Evolutionary conservation across 2,329 filamentous ascomycete species (phyloP).

Genomic region (Cladorrhinum sp.): DNA sequence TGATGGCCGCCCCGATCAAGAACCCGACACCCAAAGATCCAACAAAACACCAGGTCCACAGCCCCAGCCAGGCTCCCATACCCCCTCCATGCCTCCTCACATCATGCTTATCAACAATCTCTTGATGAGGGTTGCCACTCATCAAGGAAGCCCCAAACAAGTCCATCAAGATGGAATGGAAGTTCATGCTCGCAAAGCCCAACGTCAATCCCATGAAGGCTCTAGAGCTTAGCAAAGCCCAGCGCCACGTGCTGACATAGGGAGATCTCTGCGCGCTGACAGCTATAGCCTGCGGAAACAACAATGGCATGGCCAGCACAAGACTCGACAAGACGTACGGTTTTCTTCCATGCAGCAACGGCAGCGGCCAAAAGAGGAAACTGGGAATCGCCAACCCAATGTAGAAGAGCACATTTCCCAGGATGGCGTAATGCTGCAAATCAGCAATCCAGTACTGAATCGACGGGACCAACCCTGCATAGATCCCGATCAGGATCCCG

Average conservation of each 20-base stretch:
- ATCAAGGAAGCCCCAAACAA: slow-evolving; percentile 74
- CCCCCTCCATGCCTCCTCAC: slow-evolving; percentile 72
- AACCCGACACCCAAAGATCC: slow-evolving; percentile 71
- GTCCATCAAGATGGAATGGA: slow-evolving; percentile 67
- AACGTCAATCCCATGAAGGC: slow-evolving; percentile 65
- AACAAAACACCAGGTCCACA: slow-evolving; percentile 76
- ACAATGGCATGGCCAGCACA: slow-evolving; percentile 65
- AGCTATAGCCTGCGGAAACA: slow-evolving; percentile 72
- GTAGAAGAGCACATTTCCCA: slow-evolving; percentile 73
- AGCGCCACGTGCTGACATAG: slow-evolving; percentile 53
- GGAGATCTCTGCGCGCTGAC: slow-evolving; percentile 57
- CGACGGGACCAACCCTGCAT: slow-evolving; percentile 73
- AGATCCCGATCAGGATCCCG: slow-evolving; percentile 70
- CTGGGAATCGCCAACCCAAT: slow-evolving; percentile 67
- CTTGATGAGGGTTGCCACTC: slow-evolving; percentile 69
- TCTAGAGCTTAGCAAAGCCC: slow-evolving; percentile 60
- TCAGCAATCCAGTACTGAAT: slow-evolving; percentile 76
- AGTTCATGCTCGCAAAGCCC: slow-evolving; percentile 76
- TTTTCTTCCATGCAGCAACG: slow-evolving; percentile 72
- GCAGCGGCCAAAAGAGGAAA: slow-evolving; percentile 69
- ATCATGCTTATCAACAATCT: slow-evolving; percentile 64
- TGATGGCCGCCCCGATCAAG: slow-evolving; percentile 66
- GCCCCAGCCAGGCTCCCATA: slow-evolving; percentile 74
- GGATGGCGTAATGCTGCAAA: slow-evolving; percentile 61
- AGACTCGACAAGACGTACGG: slow-evolving; percentile 71